Conservation (phyloP, 495 filamentous ascomycete species). For the Niebla homalea region DNA sequence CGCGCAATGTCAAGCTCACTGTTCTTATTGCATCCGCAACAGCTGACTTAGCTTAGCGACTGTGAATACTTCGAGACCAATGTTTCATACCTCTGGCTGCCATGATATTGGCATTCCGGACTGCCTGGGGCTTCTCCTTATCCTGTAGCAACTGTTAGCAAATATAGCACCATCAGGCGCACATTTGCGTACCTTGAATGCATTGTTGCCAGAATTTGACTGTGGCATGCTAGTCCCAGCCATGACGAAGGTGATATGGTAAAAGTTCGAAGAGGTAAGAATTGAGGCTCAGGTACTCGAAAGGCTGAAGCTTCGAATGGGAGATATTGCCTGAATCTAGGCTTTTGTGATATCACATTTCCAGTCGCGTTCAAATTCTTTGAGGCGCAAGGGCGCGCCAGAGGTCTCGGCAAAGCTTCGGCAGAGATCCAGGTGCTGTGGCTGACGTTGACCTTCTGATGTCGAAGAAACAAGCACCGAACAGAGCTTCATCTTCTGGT, state of each 20-base stretch:
- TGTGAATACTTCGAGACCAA: neutral
- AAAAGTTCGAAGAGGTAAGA: too few species aligned
- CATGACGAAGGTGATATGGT: constrained; percentile 38
- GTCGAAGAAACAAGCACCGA: neutral
- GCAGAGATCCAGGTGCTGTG: too few species aligned
- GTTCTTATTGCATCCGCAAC: constrained; percentile 95
- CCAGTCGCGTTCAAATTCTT: too few species aligned
- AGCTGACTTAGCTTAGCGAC: constrained; percentile 38
- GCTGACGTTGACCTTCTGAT: too few species aligned
- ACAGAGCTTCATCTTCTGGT: too few species aligned
- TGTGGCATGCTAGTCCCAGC: constrained; percentile 33
- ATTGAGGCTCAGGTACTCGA: too few species aligned
- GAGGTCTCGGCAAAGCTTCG: too few species aligned
- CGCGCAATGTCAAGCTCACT: constrained; percentile 26
- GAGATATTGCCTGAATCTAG: too few species aligned
- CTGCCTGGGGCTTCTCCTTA: constrained; percentile 97
- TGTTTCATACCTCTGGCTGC: constrained; percentile 70
- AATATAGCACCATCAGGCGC: constrained; percentile 23
- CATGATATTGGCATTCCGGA: constrained; percentile 88
- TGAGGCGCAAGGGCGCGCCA: too few species aligned
- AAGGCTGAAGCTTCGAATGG: too few species aligned
- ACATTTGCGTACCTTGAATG: constrained; percentile 58
- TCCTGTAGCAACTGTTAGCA: constrained; percentile 51
- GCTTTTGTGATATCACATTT: too few species aligned
- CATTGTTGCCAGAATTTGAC: constrained; percentile 45